Evolutionary conservation across 306 rosid species (phyloP), one percentile per base, ranked within the genome.

Genomic region (Hippophae tibetana): DNA sequence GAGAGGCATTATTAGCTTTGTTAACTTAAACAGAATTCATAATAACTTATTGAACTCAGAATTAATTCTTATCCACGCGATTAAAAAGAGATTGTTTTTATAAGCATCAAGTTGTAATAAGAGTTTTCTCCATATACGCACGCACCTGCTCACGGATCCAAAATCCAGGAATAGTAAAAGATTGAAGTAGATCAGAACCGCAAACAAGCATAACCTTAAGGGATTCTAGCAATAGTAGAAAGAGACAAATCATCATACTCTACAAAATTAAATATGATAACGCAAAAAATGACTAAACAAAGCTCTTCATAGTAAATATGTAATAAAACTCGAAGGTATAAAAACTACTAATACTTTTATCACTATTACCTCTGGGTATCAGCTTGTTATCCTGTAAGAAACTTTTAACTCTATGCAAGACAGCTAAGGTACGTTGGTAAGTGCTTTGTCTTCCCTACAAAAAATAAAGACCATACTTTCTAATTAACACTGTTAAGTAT

Each of bases 131-230:
- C 12, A 60, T 0, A 25, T 18, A 67, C 52, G 38, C 75, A 67
- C 52, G 38, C 75, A 92, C 89, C 90, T 88, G 96, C 57, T 83
- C 90, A 4, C 44, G 77, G 54, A 81, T 74, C 99, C 96, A 92
- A 14, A 66, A 10, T 75, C 90, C 93, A 66, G 96, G 95, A 73
- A 73, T 71, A 56, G 77, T 61, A 64, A 88, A 92, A 63, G 95
- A 88, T 31, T 80, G 86, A 44, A 92, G 79, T 49, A 92, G 87
- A 82, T 92, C 99, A 46, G 99, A 88, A 74, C 96, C 99, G 48
- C 99, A 92, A 31, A 86, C 81, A 52, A 88, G 84, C 93, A 88
- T 80, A 78, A 86, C 85, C 79, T 78, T 83, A 38, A 92, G 79
- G 56, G 83, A 76, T 81, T 84, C 99, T 88, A 69, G 48, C 70